A percentile compares a stretch with the other conserved stretches of the same genome.
Conservation (phyloP, 768 basidiomycete species). For the Leccinum imitatum region DNA sequence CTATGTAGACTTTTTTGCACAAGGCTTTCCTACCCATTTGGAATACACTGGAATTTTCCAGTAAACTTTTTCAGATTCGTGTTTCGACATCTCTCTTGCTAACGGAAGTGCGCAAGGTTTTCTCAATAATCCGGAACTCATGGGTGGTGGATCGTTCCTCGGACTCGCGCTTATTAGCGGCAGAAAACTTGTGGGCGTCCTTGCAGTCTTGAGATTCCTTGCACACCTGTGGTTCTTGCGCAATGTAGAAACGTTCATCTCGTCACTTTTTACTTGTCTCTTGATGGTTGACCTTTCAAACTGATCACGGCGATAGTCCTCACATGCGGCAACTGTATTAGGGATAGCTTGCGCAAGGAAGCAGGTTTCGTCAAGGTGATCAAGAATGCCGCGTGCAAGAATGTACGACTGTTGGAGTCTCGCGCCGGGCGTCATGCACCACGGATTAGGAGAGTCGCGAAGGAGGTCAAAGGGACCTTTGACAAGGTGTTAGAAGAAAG, state of each 20-base stretch:
- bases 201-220: conserved; percentile 83
- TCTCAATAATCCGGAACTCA: conserved; percentile 92
- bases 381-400: conserved; percentile 85
- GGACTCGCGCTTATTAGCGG: conserved; percentile 90
- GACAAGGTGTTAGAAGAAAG: conserved; percentile 97
- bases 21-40: conserved; percentile 84
- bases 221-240: conserved; percentile 97
- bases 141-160: conserved; percentile 95
- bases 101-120: conserved; percentile 48
- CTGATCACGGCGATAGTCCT: conserved; percentile 54
- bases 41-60: conserved; percentile 98
- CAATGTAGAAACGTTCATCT: conserved; percentile 82
- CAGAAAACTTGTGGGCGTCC: conserved; percentile 83
- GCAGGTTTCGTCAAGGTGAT: conserved; percentile 99
- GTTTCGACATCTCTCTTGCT: background rate
- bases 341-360: conserved; percentile 89
- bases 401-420: conserved; percentile 71
- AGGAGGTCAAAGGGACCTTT: conserved; percentile 91
- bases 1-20: conserved; percentile 96
- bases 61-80: conserved; percentile 37
- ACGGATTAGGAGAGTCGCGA: conserved; percentile 78
- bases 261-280: background rate
- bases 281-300: background rate
- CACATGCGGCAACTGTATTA: conserved; percentile 97
- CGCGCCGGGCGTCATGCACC: conserved; percentile 81